A percentile compares a stretch with the other conserved stretches of the same genome.
Evolutionary conservation across 768 basidiomycete species (phyloP).

Genomic region (Hericium coralloides): DNA sequence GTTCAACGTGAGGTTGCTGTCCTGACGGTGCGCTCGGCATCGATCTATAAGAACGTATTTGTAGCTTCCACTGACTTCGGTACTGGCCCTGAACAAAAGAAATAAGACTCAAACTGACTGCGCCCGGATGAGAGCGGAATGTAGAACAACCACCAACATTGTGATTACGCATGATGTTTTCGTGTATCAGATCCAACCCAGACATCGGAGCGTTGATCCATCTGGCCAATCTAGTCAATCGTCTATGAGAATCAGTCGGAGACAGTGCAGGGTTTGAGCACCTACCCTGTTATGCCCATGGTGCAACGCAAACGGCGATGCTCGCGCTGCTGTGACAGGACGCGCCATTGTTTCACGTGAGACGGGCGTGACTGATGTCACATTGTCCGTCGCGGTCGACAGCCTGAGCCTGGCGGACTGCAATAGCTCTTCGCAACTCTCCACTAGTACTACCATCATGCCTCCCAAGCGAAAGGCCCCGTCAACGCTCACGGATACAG

Average conservation of each 20-base stretch:
- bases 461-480: conserved; percentile 25
- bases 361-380: background rate
- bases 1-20: conserved; percentile 43
- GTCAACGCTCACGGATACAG: conserved; percentile 1
- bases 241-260: background rate
- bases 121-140: conserved; percentile 6
- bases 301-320: background rate
- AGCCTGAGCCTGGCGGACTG: background rate
- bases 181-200: conserved; percentile 56
- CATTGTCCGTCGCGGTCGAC: background rate
- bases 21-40: conserved; percentile 51
- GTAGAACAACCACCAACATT: conserved; percentile 32
- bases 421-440: background rate
- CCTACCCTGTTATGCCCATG: conserved; percentile 16
- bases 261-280: background rate
- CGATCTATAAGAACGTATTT: conserved; percentile 67
- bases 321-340: background rate
- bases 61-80: conserved; percentile 60
- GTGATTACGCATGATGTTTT: conserved; percentile 66
- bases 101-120: conserved; percentile 10
- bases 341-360: background rate
- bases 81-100: conserved; percentile 38
- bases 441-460: conserved; percentile 13
- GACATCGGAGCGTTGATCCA: conserved; percentile 78
- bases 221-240: conserved; percentile 49